phyloP scores from a whole-genome alignment of 2,329 filamentous ascomycete species.

The Microcyclosporella mali region DNA sequence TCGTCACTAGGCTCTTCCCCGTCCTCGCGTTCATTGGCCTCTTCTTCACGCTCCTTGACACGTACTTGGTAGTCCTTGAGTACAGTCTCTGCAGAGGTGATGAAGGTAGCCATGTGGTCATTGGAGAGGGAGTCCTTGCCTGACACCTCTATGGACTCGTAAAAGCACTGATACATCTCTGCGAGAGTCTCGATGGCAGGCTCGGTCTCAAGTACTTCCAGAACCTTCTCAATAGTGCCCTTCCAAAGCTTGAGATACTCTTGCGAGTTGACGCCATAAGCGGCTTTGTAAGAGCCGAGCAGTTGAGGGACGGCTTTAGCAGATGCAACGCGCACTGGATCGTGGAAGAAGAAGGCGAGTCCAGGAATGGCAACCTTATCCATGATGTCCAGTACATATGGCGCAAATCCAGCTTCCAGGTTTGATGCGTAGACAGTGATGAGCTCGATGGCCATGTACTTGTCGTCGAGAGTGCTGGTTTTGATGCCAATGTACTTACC shows the following conservation, averaged over 20 bases:
- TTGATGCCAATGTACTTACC: conserved; percentile 98
- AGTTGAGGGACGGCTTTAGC: conserved; percentile 92
- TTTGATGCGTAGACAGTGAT: conserved; percentile 96
- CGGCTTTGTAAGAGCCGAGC: conserved; percentile 88
- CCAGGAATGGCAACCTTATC: conserved; percentile 92
- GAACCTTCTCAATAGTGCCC: conserved; percentile 77
- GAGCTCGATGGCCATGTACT: conserved; percentile 98
- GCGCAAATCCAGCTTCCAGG: conserved; percentile 85
- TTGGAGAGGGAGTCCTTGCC: conserved; percentile 74
- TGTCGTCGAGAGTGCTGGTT: conserved; percentile 94
- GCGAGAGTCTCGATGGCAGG: conserved; percentile 93
- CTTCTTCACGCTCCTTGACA: conserved; percentile 75
- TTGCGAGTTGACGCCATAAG: conserved; percentile 72
- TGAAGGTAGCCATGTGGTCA: conserved; percentile 79
- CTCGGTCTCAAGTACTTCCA: conserved; percentile 89
- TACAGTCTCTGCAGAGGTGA: conserved; percentile 75
- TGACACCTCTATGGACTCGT: conserved; percentile 92
- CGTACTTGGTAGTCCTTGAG: conserved; percentile 90
- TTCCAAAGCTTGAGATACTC: conserved; percentile 80
- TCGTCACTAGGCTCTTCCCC: conserved; percentile 72
- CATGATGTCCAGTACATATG: conserved; percentile 88
- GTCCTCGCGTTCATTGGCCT: conserved; percentile 74
- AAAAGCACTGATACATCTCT: conserved; percentile 99
- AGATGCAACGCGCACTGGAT: conserved; percentile 89
- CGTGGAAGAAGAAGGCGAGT: conserved; percentile 97